Percentiles rank a stretch among this genome's conserved stretches.
Evolutionary conservation across 1,139 yeast genomes (phyloP).

Genomic region (Zygosaccharomyces pseudobailii): DNA sequence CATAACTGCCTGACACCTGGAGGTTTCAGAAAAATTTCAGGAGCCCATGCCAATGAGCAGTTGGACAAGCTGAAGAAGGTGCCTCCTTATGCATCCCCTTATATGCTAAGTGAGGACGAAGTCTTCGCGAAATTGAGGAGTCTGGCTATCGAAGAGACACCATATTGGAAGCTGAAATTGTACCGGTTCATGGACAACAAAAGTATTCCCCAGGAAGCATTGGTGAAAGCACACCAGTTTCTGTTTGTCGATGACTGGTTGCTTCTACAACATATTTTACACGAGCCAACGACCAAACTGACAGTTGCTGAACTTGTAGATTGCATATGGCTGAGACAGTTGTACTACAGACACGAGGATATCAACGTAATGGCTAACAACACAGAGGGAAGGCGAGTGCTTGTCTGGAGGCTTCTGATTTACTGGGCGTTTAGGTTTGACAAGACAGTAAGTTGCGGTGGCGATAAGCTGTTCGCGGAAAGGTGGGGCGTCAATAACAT

Average conservation of each 20-base stretch:
- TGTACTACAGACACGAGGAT: slow-evolving; percentile 26
- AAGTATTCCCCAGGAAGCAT: slow-evolving; percentile 15
- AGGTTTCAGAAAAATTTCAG: slow-evolving; percentile 22
- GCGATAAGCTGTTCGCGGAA: slow-evolving; percentile 19
- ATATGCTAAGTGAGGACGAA: slow-evolving; percentile 10
- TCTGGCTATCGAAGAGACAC: slow-evolving; percentile 8
- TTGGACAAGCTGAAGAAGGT: background rate
- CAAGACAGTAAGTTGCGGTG: slow-evolving; percentile 16
- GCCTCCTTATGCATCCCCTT: slow-evolving; percentile 19
- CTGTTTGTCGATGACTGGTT: slow-evolving; percentile 31
- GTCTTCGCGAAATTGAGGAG: slow-evolving; percentile 12
- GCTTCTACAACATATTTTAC: slow-evolving; percentile 17
- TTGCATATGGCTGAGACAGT: slow-evolving; percentile 28
- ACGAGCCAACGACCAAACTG: slow-evolving; percentile 6
- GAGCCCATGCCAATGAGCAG: slow-evolving; percentile 7
- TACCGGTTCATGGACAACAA: slow-evolving; percentile 17
- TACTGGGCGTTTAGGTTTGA: slow-evolving; percentile 30
- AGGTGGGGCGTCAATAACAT: slow-evolving; percentile 33
- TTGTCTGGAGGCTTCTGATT: slow-evolving; percentile 25
- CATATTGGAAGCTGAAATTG: slow-evolving; percentile 20
- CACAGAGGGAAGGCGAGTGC: slow-evolving; percentile 16
- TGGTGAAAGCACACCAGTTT: slow-evolving; percentile 24
- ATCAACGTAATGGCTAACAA: slow-evolving; percentile 26
- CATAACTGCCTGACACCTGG: slow-evolving; percentile 30
- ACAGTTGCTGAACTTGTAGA: slow-evolving; percentile 29